Base-by-base conservation (phyloP, 257 asterid genomes). In the Nicotiana tabacum region DNA sequence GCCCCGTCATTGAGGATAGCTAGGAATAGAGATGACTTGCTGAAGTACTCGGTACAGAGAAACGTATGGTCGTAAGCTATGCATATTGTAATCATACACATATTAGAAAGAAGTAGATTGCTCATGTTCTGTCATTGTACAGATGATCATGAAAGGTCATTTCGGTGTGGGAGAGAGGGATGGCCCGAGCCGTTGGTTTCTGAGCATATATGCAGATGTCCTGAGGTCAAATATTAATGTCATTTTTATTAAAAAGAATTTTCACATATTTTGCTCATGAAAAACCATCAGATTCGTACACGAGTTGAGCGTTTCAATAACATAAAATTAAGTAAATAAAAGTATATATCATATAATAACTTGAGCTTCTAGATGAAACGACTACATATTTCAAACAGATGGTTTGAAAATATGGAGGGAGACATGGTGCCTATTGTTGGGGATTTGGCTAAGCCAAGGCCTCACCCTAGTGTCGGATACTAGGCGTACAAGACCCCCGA, bases 391-490 rank as follows among this genome's bases (percentile, higher is more conserved):
- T 68, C 9, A 0, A n/a, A 0, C 51, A 13, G 0, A 39, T 2
- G 1, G 4, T 10, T 9, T 43, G 15, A 1, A 72, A 12, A 1
- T 17, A n/a, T 18, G 27, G 35, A 15, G 16, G 87, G 66, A 82
- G 87, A 88, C 88, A 89, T 46, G 85, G 86, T 86, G 88, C 93
- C 85, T 77, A 85, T 87, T 86, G 80, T 46, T 62, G 85, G 90
- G 92, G 90, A 88, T 87, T 86, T 85, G 86, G 88, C 87, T 78
- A 85, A 88, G 88, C 82, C 69, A 77, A 79, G 88, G 86, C 85
- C 81, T 84, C 88, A 88, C 86, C 90, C 83, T 78, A 80, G 51
- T 87, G 94, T 92, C 92, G 96, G 94, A 89, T 61, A 82, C 89
- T 77, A 77, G 58, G 84, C 83, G 16, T 87, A 91, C 90, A 90